Evolutionary conservation across 352 stramenopile genomes (phyloP).

Genomic region (Aphanomyces euteiches): DNA sequence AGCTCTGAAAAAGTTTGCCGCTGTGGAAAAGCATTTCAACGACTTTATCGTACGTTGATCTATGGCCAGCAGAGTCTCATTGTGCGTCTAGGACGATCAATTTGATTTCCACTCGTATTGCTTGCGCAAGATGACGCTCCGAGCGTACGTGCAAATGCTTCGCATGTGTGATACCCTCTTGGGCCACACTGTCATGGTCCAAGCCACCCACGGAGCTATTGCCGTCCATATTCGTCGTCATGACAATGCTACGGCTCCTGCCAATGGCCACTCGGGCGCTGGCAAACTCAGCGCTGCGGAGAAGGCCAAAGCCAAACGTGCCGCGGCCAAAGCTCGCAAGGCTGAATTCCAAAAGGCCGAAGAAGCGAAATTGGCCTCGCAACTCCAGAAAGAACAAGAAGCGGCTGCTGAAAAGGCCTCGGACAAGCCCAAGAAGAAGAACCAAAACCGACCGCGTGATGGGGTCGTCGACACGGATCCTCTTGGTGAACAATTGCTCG

Average conservation of each 20-base stretch:
- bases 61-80: neutral
- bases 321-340: constrained; percentile 84
- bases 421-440: constrained; percentile 63
- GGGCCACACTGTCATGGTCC: constrained; percentile 83
- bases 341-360: constrained; percentile 86
- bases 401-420: constrained; percentile 58
- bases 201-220: constrained; percentile 86
- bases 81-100: constrained; percentile 85
- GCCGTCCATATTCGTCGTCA: constrained; percentile 85
- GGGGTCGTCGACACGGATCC: constrained; percentile 62
- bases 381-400: constrained; percentile 73
- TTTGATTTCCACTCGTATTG: constrained; percentile 99
- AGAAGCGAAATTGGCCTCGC: constrained; percentile 64
- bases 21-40: constrained; percentile 96
- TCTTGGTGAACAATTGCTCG: constrained; percentile 61
- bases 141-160: constrained; percentile 93
- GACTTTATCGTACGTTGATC: constrained; percentile 75
- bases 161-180: constrained; percentile 92
- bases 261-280: constrained; percentile 45
- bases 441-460: constrained; percentile 39
- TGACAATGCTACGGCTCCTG: constrained; percentile 54
- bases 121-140: constrained; percentile 96
- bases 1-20: constrained; percentile 93
- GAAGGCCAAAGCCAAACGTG: constrained; percentile 90
- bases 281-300: constrained; percentile 89